These are phyloP conservation scores for Cyberlindnera nakhonratchasimensis DNA, from an alignment of 805 yeast species.

Conservation along the genomic window DNA sequence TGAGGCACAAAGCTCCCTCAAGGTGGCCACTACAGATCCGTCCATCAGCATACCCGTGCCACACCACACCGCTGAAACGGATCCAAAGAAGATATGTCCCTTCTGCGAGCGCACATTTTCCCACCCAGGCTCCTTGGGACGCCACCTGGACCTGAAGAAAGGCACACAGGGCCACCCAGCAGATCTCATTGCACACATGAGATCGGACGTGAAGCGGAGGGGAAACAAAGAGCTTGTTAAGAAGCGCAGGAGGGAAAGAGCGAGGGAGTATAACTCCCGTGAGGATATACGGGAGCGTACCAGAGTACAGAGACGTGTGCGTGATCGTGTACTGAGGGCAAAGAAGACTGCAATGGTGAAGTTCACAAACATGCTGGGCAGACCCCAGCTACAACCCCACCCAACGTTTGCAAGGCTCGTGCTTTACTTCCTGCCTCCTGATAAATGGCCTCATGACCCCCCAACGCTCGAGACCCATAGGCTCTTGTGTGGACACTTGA, in stretches of 20 bases:
- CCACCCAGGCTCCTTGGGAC: conserved; percentile 56
- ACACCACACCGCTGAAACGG: conserved; percentile 30
- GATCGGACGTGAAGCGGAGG: conserved; percentile 49
- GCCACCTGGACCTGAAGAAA: conserved; percentile 54
- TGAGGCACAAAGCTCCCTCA: conserved; percentile 13
- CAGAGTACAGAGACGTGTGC: conserved; percentile 39
- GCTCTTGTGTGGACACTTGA: conserved; percentile 30
- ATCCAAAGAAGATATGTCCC: conserved; percentile 38
- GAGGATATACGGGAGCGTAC: conserved; percentile 46
- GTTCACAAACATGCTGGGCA: conserved; percentile 36
- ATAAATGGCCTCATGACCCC: conserved; percentile 51
- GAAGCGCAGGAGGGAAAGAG: conserved; percentile 38
- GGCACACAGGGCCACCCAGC: conserved; percentile 52
- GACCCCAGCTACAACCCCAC: conserved; percentile 38
- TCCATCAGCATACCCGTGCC: too few species aligned
- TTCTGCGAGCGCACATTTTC: conserved; percentile 54
- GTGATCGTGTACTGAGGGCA: conserved; percentile 42
- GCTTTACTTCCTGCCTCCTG: conserved; percentile 42
- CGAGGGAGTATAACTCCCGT: conserved; percentile 44
- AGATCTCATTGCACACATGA: conserved; percentile 41
- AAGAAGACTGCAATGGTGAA: conserved; percentile 33
- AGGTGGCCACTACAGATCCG: too few species aligned
- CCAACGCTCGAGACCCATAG: conserved; percentile 45
- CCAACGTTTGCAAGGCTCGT: conserved; percentile 50
- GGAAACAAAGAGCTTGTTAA: conserved; percentile 43